Percentiles rank a stretch among this genome's conserved stretches.
Conservation (phyloP, 2,329 filamentous ascomycete species). For the Paraconiothyrium sp. region DNA sequence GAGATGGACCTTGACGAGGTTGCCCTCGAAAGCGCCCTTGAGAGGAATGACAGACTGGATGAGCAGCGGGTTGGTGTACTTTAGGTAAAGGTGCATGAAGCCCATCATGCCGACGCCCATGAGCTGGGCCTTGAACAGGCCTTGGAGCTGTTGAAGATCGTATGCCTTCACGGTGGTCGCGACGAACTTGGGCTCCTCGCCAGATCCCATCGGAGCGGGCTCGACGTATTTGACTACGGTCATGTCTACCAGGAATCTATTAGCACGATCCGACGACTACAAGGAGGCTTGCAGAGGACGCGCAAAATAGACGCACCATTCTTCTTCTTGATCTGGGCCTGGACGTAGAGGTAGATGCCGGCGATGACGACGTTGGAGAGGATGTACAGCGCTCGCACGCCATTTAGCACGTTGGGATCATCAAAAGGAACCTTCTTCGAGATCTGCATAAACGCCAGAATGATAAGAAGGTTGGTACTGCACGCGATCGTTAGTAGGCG, state of each 20-base stretch:
- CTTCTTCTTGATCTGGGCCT: slow-evolving; percentile 90
- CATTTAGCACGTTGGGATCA: slow-evolving; percentile 75
- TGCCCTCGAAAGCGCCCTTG: slow-evolving; percentile 94
- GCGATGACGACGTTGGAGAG: slow-evolving; percentile 84
- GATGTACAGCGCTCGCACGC: slow-evolving; percentile 71
- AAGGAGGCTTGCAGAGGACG: not conserved
- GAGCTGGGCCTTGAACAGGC: slow-evolving; percentile 86
- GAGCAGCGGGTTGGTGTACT: slow-evolving; percentile 98
- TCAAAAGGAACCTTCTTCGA: slow-evolving; percentile 96
- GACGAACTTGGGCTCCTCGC: slow-evolving; percentile 94
- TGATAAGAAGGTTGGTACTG: slow-evolving; percentile 51
- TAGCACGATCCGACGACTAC: slow-evolving; percentile 20
- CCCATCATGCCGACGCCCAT: slow-evolving; percentile 99
- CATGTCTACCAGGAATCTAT: slow-evolving; percentile 70
- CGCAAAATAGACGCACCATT: slow-evolving; percentile 74
- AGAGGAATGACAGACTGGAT: slow-evolving; percentile 99
- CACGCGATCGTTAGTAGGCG: slow-evolving; percentile 35
- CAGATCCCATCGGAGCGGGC: slow-evolving; percentile 89
- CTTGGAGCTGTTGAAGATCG: slow-evolving; percentile 85
- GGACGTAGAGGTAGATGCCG: slow-evolving; percentile 84
- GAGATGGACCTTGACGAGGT: slow-evolving; percentile 94
- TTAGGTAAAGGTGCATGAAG: slow-evolving; percentile 99
- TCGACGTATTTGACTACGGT: slow-evolving; percentile 99
- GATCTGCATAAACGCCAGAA: slow-evolving; percentile 89
- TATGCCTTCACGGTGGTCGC: slow-evolving; percentile 97